Evolutionary conservation across 192 early-diverging fungal species (phyloP), one percentile per base, ranked within the genome.

Genomic region (Dimargaris verticillata): DNA sequence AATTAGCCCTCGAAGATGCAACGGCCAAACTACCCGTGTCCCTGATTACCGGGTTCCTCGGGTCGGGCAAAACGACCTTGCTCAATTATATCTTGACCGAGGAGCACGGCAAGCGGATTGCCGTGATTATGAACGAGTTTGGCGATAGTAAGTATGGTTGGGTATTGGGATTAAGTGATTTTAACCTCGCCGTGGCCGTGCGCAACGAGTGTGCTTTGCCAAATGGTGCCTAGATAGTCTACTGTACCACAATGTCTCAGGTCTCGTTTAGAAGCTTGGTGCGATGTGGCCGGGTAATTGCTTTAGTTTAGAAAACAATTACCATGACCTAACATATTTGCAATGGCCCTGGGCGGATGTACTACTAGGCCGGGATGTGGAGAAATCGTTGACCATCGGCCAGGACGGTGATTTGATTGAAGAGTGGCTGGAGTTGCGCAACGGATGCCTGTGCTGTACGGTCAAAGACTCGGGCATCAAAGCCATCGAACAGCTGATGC

Each of bases 71-170:
- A 66, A 91, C 95, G 0, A 98, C 95, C 0, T 68, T 98, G 46
- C 74, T 98, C 14, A 93, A 86, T 67, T 83, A 88, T 68, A 88
- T 91, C 26, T 48, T 91, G 46, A 83, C 80, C 0, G 83, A 80
- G 41, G 80, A 86, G 66, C 96, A 96, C 62, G 83, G 88, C n/a
- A 92, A 92, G 68, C 85, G 87, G 22, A 95, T 99, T 44, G 96
- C 96, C 0, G 92, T 99, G 24, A 93, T 99, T 33, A 77, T 99
- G 70, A 99, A 99, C 66, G 96, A 99, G 76, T 99, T 99, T 81
- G 96, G 94, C 47, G 93, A 95, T 74, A 74, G 33, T 38, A 38
- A 38, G 33, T 38, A 7, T 7, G 7, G 7, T 38, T 5, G 33
- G 33, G 33, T 38, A 38, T 38, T 7, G 33, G 7, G 3, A 38